Conservation (phyloP, 176 grass and related monocot species). For the Eremochloa ophiuroides region DNA sequence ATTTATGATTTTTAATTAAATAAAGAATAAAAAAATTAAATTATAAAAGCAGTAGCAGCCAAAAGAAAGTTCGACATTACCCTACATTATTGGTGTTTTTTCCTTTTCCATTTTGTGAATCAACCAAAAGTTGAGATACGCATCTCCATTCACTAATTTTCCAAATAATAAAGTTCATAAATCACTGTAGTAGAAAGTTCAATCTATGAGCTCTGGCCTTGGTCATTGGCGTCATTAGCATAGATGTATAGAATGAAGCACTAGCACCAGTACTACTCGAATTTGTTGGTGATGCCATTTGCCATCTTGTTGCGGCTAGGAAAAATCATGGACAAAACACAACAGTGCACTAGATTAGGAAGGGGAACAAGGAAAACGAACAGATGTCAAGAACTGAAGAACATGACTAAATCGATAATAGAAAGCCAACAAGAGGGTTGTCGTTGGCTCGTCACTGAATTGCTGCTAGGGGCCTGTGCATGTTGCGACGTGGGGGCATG, state of each 20-base stretch:
- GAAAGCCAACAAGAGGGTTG: too few relatives aligned
- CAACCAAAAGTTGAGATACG: background rate
- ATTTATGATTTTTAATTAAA: background rate
- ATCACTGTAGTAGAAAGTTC: background rate
- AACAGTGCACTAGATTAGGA: background rate
- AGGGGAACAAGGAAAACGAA: background rate
- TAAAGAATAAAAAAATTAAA: background rate
- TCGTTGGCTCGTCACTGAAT: too few relatives aligned
- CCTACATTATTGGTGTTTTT: background rate
- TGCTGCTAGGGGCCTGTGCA: too few relatives aligned
- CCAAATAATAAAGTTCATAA: background rate
- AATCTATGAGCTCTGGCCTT: background rate
- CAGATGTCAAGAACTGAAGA: background rate
- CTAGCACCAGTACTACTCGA: background rate
- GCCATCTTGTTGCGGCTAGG: too few relatives aligned
- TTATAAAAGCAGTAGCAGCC: background rate
- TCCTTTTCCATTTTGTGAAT: background rate
- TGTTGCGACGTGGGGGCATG: too few relatives aligned
- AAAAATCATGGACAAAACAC: too few relatives aligned
- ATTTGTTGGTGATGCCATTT: background rate
- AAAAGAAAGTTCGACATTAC: background rate
- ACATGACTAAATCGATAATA: too few relatives aligned
- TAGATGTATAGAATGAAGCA: background rate
- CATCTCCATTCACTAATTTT: background rate
- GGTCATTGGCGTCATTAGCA: background rate